Evolutionary conservation across 1,284 basidiomycete species (phyloP).

Genomic region (Cutaneotrichosporon sp.): DNA sequence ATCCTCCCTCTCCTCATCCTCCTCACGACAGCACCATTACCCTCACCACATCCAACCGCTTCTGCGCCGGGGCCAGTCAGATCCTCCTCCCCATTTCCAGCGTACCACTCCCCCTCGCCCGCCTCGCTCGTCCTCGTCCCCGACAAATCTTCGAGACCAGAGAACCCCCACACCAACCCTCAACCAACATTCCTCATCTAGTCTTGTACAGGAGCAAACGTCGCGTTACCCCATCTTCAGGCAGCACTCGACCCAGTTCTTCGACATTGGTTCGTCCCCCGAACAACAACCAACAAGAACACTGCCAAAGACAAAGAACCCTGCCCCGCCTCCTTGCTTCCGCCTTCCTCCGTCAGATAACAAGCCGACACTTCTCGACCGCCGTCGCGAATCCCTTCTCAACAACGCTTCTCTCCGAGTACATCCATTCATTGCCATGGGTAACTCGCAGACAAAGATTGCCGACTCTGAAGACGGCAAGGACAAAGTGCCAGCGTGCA

Average conservation of each 20-base stretch:
- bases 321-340: neutral
- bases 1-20: constrained; percentile 2
- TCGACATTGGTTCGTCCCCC: neutral
- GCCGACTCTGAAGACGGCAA: neutral
- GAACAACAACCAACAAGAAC: neutral
- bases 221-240: constrained; percentile 6
- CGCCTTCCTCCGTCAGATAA: neutral
- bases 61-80: neutral
- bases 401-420: constrained; percentile 17
- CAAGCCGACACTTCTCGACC: constrained; percentile 4
- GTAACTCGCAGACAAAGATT: constrained; percentile 7
- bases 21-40: neutral
- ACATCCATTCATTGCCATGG: constrained; percentile 23
- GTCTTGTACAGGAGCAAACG: neutral
- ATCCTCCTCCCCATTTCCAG: neutral
- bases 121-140: neutral
- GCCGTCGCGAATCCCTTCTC: constrained; percentile 9
- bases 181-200: constrained; percentile 5
- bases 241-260: constrained; percentile 5
- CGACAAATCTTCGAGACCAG: neutral
- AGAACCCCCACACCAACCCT: constrained; percentile 5
- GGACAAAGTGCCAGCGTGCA: neutral
- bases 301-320: neutral
- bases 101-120: neutral
- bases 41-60: constrained; percentile 1